Percentiles rank a stretch among this genome's conserved stretches.
phyloP scores from a whole-genome alignment of 441 rosid genomes.

The Erodium moschatum region DNA sequence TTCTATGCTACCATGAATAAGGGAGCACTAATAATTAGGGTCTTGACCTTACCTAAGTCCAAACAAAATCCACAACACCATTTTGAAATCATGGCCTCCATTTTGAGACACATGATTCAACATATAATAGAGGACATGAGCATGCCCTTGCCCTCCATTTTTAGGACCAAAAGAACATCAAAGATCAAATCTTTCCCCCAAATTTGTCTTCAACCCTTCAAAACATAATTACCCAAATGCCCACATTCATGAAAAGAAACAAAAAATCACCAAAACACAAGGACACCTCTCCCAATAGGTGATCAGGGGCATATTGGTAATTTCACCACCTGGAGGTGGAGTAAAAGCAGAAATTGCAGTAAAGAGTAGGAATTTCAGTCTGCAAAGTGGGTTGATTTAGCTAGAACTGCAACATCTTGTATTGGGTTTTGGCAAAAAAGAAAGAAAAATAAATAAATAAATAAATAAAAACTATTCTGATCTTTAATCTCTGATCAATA shows the following conservation, averaged over 20 bases:
- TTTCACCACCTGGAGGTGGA: background rate
- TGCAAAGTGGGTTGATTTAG: conserved; percentile 43
- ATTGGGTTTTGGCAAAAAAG: conserved; percentile 29
- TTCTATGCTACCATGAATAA: background rate
- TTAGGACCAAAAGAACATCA: background rate
- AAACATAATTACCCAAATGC: background rate
- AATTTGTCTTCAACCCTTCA: background rate
- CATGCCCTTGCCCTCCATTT: background rate
- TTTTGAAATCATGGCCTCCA: background rate
- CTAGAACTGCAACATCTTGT: conserved; percentile 37
- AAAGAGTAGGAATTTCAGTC: conserved; percentile 30
- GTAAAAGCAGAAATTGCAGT: conserved; percentile 18
- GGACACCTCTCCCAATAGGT: too few relatives aligned
- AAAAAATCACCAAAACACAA: background rate
- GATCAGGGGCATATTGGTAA: background rate
- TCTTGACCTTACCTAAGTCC: background rate
- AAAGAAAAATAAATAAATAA: too few relatives aligned
- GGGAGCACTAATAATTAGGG: conserved; percentile 2
- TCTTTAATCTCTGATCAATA: background rate
- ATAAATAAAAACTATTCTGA: background rate
- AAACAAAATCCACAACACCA: background rate
- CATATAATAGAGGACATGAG: too few relatives aligned
- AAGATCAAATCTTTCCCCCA: background rate
- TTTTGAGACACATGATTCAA: background rate
- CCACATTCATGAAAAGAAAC: background rate